These are phyloP conservation scores for Thraustotheca clavata DNA, from an alignment of 352 stramenopile species.

Conservation along the genomic window DNA sequence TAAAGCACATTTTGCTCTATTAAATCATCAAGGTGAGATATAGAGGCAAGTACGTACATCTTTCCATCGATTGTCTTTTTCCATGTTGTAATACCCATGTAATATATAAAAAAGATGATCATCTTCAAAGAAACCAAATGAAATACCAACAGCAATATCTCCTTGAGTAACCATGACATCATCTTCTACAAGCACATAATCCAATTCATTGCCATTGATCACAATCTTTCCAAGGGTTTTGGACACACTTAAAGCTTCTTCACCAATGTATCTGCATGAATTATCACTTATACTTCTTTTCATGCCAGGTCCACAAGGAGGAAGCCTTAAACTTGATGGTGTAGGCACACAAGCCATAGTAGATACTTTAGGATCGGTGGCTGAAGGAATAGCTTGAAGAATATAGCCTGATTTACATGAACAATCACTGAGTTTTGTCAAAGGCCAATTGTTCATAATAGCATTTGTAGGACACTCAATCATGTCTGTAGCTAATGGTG, in stretches of 20 bases:
- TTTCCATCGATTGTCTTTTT: slow-evolving; percentile 62
- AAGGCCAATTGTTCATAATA: slow-evolving; percentile 42
- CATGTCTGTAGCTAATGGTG: slow-evolving; percentile 20
- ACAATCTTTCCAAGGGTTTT: slow-evolving; percentile 30
- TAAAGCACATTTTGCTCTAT: slow-evolving; percentile 46
- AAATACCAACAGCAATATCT: slow-evolving; percentile 54
- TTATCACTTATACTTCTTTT: not conserved
- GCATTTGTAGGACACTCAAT: slow-evolving; percentile 41
- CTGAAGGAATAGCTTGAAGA: not conserved
- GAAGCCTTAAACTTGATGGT: not conserved
- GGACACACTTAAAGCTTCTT: slow-evolving; percentile 34
- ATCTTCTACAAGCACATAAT: slow-evolving; percentile 66
- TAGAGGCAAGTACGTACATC: slow-evolving; percentile 23
- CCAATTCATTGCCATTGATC: slow-evolving; percentile 74
- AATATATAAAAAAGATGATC: slow-evolving; percentile 27
- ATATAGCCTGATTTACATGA: slow-evolving; percentile 42
- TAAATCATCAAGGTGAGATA: not conserved
- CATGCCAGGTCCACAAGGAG: not conserved
- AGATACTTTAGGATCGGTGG: not conserved
- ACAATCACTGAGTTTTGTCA: slow-evolving; percentile 32
- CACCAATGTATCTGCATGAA: slow-evolving; percentile 52
- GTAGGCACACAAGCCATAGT: slow-evolving; percentile 7
- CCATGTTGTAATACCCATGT: slow-evolving; percentile 76
- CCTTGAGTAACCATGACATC: slow-evolving; percentile 70
- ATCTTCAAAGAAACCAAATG: slow-evolving; percentile 13